Percentiles rank a stretch among this genome's conserved stretches.
These are phyloP conservation scores for Candida maltosa DNA, from an alignment of 805 yeast species.

Conservation along the genomic window DNA sequence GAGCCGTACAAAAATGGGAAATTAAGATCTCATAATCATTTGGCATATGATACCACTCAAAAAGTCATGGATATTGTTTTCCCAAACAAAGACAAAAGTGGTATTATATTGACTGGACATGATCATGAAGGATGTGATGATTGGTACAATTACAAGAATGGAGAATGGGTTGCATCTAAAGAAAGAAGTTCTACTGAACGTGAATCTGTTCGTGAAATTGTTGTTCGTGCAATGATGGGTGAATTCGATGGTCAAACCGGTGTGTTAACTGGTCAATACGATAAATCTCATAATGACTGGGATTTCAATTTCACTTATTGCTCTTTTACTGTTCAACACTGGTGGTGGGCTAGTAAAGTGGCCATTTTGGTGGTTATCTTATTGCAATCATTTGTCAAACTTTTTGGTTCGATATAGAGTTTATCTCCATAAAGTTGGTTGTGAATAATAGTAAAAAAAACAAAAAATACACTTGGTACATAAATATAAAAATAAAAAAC, in stretches of 20 bases:
- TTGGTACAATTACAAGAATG: conserved; percentile 46
- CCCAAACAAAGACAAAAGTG: conserved; percentile 57
- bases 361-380: conserved; percentile 28
- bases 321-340: conserved; percentile 81
- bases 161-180: conserved; percentile 61
- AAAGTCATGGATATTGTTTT: conserved; percentile 71
- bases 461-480: no score
- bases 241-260: conserved; percentile 91
- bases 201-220: conserved; percentile 64
- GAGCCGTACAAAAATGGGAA: conserved; percentile 70
- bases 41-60: conserved; percentile 64
- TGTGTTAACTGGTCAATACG: conserved; percentile 69
- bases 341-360: conserved; percentile 91
- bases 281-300: conserved; percentile 46
- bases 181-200: conserved; percentile 16
- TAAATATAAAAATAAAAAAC: no score
- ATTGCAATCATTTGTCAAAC: conserved; percentile 19
- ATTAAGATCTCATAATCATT: conserved; percentile 82
- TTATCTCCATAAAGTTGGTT: no score
- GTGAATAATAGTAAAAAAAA: no score
- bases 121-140: conserved; percentile 93
- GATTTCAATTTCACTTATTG: conserved; percentile 70
- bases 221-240: conserved; percentile 95
- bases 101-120: conserved; percentile 88
- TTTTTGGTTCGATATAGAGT: no score